Evolutionary conservation across 768 basidiomycete genomes (phyloP), one percentile per base, ranked within the genome.

Genomic region (Paxillus rubicundulus): DNA sequence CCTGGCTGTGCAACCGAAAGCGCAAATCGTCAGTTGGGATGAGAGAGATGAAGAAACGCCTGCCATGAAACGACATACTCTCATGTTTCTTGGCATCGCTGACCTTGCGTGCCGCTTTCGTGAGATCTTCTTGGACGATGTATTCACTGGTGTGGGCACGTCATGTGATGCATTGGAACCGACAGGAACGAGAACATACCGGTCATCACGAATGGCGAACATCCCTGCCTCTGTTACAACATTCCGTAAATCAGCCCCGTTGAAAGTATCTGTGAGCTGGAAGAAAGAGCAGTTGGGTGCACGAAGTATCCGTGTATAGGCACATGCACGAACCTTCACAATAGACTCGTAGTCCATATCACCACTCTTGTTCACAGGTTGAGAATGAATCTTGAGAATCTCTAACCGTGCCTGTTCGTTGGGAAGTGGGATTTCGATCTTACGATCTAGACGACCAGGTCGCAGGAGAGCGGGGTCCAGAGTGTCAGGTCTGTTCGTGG

Each of bases 401-500:
- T 98, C 97, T 52, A 94, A 67, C 18, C 97, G 86, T 1, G 90
- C 94, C 69, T 97, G 94, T 67, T 98, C 97, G 64, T 99, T 98
- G 1, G 97, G 97, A 44, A 98, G 77, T 9, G 96, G 95, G 45
- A 99, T 90, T 74, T 98, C 96, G 57, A 99, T 96, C 74, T 98
- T 98, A 42, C 96, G 82, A 70, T 99, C 97, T 37, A 99, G 77
- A 47, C 97, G 88, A 41, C 97, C 97, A 8, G 96, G 96, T 49
- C 96, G 90, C 50, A 99, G 80, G 20, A 99, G 83, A 13, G 96
- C 96, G 13, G 97, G 97, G 72, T 98, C 97, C 32, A 98, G 82
- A 2, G 95, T 98, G 70, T 99, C 97, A 0, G 97, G 97, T 65
- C 97, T 81, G 76, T 98, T 99, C 21, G 97, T 99, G n/a, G 97